phyloP scores from a whole-genome alignment of 208 protist species.

The Wallacemonas sp. region DNA sequence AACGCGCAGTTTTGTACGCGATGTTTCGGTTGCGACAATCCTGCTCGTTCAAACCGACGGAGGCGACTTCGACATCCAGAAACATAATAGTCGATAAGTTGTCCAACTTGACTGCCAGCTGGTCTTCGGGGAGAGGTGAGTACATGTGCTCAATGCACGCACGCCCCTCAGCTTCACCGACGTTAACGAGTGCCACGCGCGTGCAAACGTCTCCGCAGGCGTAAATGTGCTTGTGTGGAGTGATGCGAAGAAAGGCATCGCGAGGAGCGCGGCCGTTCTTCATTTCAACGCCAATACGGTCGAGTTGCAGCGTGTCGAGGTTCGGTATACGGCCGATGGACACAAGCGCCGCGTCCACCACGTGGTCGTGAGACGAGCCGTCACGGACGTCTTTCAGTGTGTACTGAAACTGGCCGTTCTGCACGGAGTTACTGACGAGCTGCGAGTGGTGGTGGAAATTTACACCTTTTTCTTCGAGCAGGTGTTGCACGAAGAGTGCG shows the following conservation, averaged over 20 bases:
- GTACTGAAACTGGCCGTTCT: constrained; percentile 76
- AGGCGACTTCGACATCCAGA: constrained; percentile 87
- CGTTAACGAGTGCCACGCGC: constrained; percentile 80
- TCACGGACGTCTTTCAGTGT: constrained; percentile 61
- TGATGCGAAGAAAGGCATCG: constrained; percentile 65
- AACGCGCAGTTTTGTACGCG: constrained; percentile 83
- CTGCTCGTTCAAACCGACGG: constrained; percentile 88
- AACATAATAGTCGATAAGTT: constrained; percentile 94
- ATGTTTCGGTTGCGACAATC: constrained; percentile 72
- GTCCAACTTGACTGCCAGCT: constrained; percentile 62
- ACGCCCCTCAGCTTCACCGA: constrained; percentile 80
- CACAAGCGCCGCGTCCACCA: constrained; percentile 79
- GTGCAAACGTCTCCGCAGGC: constrained; percentile 82
- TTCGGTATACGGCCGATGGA: constrained; percentile 88
- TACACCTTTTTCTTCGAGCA: constrained; percentile 73
- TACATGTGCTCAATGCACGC: constrained; percentile 87
- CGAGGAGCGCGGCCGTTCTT: constrained; percentile 34
- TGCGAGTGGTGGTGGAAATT: constrained; percentile 83
- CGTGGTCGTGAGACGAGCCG: constrained; percentile 35
- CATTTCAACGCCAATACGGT: constrained; percentile 53
- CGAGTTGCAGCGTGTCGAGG: constrained; percentile 42
- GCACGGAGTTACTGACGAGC: constrained; percentile 64
- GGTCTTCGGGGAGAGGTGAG: constrained; percentile 56
- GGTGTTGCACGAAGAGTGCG: constrained; percentile 73
- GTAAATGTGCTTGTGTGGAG: constrained; percentile 85